Base-by-base conservation (phyloP, 352 stramenopile species). In the Globisporangium viniferum region DNA sequence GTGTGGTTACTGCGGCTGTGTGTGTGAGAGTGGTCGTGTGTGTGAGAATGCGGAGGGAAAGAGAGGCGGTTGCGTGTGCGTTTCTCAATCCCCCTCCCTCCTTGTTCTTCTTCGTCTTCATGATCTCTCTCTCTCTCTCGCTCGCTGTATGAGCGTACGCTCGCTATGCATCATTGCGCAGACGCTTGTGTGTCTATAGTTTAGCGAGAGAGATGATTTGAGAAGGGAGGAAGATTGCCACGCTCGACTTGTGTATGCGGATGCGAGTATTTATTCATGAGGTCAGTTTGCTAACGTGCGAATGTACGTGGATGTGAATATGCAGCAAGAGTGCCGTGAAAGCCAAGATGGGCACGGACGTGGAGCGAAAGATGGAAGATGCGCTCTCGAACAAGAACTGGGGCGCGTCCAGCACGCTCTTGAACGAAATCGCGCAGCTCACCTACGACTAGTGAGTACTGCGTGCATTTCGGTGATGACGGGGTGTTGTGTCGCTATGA, bases 361-460 rank as follows among this genome's bases (percentile, higher is more conserved):
- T 94, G 44, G 90, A 96, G 72, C 78, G 82, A 60, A 95, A 97
- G 73, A 91, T 96, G 71, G 89, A 95, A 74, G 88, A 99, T 73
- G 97, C 97, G 31, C 86, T 99, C 33, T 99, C 97, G 24, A 99
- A 99, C 76, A 99, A 99, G 86, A 99, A 99, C 78, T 99, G 97
- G 97, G 98, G 98, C 33, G 92, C 97, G 12, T 99, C 97, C 35
- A 98, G 91, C 74, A 99, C 97, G 62, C 75, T 98, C 22, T 88
- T 99, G 76, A 99, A 99, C 80, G 95, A 99, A 73, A 98, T 99
- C 72, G 89, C 97, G 61, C 88, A 97, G 68, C 95, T 99, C 75
- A 99, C 97, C 12, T 99, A 98, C 76, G 96, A 99, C 77, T 96
- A 93, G 88, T 95, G 78, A 65, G 83, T 67, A 24, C 12, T 14